Evolutionary conservation across 148 eudicot genomes (phyloP).

Genomic region (Rhododendron ferrugineum): DNA sequence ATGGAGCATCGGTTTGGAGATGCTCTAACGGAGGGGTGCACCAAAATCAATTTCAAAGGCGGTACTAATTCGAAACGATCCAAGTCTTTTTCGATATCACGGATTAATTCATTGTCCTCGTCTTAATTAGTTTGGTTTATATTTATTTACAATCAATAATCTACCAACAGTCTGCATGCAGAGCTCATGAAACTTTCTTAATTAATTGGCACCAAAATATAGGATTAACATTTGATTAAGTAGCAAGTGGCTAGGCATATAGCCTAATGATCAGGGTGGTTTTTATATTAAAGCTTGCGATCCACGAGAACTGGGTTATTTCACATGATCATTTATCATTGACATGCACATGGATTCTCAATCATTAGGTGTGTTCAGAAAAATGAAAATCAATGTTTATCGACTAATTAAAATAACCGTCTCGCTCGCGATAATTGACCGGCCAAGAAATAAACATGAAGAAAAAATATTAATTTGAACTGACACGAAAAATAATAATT

Average conservation of each 20-base stretch:
- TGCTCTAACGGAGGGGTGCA: too few species aligned
- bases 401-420: not conserved
- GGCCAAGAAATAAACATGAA: not conserved
- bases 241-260: not conserved
- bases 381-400: not conserved
- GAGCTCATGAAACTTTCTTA: not conserved
- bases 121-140: not conserved
- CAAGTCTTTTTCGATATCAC: not conserved
- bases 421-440: not conserved
- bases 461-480: not conserved
- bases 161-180: not conserved
- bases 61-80: not conserved
- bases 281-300: slow-evolving; percentile 8
- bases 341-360: not conserved
- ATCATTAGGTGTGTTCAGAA: not conserved
- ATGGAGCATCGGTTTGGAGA: too few species aligned
- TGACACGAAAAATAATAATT: not conserved
- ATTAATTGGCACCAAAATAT: not conserved
- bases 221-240: not conserved
- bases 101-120: not conserved
- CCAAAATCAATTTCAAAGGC: not conserved
- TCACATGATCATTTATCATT: not conserved
- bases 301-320: slow-evolving; percentile 14
- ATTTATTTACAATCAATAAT: not conserved
- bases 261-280: not conserved